Conservation (phyloP, 192 early-diverging fungal genomes). For the Thamnidium elegans region DNA sequence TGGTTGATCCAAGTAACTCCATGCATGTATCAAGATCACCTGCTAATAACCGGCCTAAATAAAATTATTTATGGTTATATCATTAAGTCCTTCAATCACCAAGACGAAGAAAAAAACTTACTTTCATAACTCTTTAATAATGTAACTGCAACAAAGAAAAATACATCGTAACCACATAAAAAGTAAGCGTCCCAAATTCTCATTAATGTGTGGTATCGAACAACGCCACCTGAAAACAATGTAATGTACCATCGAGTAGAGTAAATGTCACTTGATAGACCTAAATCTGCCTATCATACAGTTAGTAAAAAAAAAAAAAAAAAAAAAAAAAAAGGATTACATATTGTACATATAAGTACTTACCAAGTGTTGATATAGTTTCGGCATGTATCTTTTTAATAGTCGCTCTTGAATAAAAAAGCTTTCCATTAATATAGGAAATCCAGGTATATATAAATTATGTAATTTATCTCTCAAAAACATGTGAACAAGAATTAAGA, state of each 20-base stretch:
- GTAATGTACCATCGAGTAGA: slow-evolving; percentile 61
- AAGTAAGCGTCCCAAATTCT: slow-evolving; percentile 56
- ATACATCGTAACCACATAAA: slow-evolving; percentile 50
- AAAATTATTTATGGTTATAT: background rate
- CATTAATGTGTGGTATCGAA: slow-evolving; percentile 48
- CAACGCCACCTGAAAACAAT: slow-evolving; percentile 51
- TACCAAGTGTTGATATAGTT: slow-evolving; percentile 48
- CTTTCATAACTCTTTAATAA: slow-evolving; percentile 47
- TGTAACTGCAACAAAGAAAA: slow-evolving; percentile 50
- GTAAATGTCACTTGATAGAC: slow-evolving; percentile 49
- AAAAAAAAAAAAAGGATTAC: background rate
- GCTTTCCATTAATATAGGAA: slow-evolving; percentile 52
- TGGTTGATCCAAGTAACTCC: slow-evolving; percentile 44
- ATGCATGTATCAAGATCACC: slow-evolving; percentile 49
- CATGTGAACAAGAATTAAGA: slow-evolving; percentile 47
- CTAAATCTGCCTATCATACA: slow-evolving; percentile 38
- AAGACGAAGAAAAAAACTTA: slow-evolving; percentile 19
- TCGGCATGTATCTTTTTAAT: slow-evolving; percentile 43
- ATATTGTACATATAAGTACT: slow-evolving; percentile 8
- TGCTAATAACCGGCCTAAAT: slow-evolving; percentile 36
- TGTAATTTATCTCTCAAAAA: slow-evolving; percentile 49
- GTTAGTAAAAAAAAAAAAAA: background rate
- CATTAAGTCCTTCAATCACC: background rate
- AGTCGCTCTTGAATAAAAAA: slow-evolving; percentile 57
- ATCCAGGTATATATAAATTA: slow-evolving; percentile 51